phyloP scores from a whole-genome alignment of 805 yeast genomes.

The Starmerella bombi region DNA sequence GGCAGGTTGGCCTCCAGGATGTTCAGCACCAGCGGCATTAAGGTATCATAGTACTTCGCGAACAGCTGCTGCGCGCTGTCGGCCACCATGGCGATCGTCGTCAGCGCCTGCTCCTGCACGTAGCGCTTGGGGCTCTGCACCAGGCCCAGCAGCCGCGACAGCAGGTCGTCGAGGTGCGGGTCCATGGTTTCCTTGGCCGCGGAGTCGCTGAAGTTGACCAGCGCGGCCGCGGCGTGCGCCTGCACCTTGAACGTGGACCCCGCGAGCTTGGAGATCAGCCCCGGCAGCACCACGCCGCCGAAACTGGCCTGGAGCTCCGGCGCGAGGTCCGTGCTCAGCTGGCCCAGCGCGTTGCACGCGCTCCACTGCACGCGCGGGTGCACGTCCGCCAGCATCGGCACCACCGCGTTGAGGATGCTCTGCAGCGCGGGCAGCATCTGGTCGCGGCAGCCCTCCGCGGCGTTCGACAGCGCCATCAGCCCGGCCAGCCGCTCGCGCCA shows the following conservation, averaged over 20 bases:
- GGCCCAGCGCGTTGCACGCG: constrained; percentile 93
- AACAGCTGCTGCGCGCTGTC: constrained; percentile 88
- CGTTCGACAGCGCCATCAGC: constrained; percentile 88
- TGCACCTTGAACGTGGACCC: constrained; percentile 72
- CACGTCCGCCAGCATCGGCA: constrained; percentile 72
- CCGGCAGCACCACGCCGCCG: constrained; percentile 72
- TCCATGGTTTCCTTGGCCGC: constrained; percentile 77
- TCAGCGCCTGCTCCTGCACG: constrained; percentile 93
- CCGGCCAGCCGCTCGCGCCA: constrained; percentile 98
- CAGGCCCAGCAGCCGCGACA: constrained; percentile 58
- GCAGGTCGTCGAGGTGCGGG: constrained; percentile 77
- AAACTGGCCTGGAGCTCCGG: constrained; percentile 71
- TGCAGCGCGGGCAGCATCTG: constrained; percentile 72
- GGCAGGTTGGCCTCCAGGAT: constrained; percentile 71
- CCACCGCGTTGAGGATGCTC: constrained; percentile 64
- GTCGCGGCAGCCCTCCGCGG: constrained; percentile 95
- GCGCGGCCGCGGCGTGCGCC: constrained; percentile 97
- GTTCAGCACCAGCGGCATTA: constrained; percentile 76
- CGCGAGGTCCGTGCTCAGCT: constrained; percentile 92
- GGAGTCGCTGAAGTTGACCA: constrained; percentile 87
- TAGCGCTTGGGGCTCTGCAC: constrained; percentile 78
- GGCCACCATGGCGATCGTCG: constrained; percentile 93
- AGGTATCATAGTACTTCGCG: constrained; percentile 80
- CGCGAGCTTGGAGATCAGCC: constrained; percentile 65
- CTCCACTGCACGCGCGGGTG: constrained; percentile 96